Evolutionary conservation across 345 rosid genomes (phyloP).

Genomic region (Acer campestre): DNA sequence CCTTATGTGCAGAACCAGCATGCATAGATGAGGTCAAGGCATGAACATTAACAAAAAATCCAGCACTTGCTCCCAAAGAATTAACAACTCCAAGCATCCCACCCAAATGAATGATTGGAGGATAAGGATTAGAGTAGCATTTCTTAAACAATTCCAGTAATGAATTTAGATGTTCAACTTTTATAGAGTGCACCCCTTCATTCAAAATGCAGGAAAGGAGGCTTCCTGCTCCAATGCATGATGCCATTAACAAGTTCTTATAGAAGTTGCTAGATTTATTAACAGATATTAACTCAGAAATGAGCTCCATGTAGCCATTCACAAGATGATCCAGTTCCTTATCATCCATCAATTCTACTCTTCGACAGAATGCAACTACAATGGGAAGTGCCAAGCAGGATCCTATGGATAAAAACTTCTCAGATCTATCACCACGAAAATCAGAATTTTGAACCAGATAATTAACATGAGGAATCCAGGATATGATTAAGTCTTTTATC

Average conservation of each 20-base stretch:
- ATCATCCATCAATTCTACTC: slow-evolving; percentile 69
- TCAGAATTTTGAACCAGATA: slow-evolving; percentile 39
- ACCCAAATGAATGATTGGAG: slow-evolving; percentile 64
- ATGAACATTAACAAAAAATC: slow-evolving; percentile 53
- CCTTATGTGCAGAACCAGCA: slow-evolving; percentile 49
- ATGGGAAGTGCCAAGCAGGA: slow-evolving; percentile 79
- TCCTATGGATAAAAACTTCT: slow-evolving; percentile 63
- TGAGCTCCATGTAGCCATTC: slow-evolving; percentile 57
- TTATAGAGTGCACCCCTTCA: slow-evolving; percentile 74
- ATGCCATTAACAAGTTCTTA: slow-evolving; percentile 77
- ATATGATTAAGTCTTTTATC: slow-evolving; percentile 70
- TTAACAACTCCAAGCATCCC: slow-evolving; percentile 93
- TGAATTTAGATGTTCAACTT: slow-evolving; percentile 48
- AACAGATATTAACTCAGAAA: slow-evolving; percentile 64
- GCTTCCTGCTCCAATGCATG: slow-evolving; percentile 80
- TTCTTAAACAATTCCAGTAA: slow-evolving; percentile 67
- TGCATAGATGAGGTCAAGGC: slow-evolving; percentile 39
- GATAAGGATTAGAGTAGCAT: slow-evolving; percentile 69
- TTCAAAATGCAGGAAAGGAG: slow-evolving; percentile 65
- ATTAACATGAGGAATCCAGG: slow-evolving; percentile 70
- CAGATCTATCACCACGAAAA: slow-evolving; percentile 41
- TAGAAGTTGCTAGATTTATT: slow-evolving; percentile 61
- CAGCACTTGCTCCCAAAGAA: slow-evolving; percentile 83
- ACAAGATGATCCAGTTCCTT: slow-evolving; percentile 59
- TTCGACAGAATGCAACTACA: slow-evolving; percentile 75